phyloP scores from a whole-genome alignment of 164 flowering plant genomes.

The Vitis rupestris region DNA sequence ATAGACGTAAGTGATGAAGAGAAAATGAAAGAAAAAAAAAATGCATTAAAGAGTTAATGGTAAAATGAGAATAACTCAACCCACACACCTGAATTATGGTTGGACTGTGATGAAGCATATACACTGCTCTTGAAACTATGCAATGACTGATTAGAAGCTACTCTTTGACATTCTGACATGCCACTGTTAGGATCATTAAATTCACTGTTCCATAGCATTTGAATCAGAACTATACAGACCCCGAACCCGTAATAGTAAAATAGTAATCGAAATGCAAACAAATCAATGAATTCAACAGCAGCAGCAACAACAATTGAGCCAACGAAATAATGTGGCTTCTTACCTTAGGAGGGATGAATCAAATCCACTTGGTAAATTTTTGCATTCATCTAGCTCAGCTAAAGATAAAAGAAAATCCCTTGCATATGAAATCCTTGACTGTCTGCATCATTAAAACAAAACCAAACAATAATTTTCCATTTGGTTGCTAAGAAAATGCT shows the following conservation, averaged over 20 bases:
- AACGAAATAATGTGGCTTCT: not conserved
- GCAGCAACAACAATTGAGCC: not conserved
- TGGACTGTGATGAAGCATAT: not conserved
- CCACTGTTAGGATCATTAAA: not conserved
- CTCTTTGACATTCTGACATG: not conserved
- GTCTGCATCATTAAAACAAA: slow-evolving; percentile 12
- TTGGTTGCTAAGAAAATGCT: not conserved
- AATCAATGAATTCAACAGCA: too few relatives aligned
- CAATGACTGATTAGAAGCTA: not conserved
- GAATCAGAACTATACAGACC: not conserved
- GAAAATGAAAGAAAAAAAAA: not conserved
- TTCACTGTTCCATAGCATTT: slow-evolving; percentile 8
- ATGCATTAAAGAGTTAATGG: not conserved
- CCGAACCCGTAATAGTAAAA: too few relatives aligned
- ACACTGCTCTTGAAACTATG: not conserved
- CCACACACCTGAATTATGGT: slow-evolving; percentile 10
- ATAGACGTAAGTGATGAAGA: not conserved
- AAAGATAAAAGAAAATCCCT: slow-evolving; percentile 18
- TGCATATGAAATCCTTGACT: slow-evolving; percentile 7
- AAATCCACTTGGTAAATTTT: slow-evolving; percentile 10
- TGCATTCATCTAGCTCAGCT: slow-evolving; percentile 11
- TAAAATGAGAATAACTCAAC: not conserved
- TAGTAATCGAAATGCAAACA: not conserved
- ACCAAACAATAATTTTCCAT: not conserved
- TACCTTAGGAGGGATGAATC: slow-evolving; percentile 16